Evolutionary conservation across 495 filamentous ascomycete genomes (phyloP).

Genomic region (Amorphotheca resinae): DNA sequence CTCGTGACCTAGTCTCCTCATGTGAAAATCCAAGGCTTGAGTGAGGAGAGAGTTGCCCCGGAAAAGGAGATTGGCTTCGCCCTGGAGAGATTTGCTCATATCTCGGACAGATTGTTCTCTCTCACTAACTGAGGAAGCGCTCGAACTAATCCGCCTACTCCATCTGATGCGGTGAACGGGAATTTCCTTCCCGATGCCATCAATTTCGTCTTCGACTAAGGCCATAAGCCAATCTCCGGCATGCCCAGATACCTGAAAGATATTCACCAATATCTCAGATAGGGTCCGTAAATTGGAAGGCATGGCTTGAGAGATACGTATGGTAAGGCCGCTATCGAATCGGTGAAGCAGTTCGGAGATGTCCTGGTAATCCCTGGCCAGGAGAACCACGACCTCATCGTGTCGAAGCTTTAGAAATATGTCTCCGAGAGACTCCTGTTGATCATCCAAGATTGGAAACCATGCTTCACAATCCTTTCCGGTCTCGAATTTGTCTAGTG

Average conservation of each 20-base stretch:
- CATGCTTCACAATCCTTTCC: conserved; percentile 79
- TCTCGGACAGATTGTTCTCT: conserved; percentile 45
- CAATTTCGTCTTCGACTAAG: conserved; percentile 93
- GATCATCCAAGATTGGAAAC: conserved; percentile 70
- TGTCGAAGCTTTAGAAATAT: conserved; percentile 74
- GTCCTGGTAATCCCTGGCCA: conserved; percentile 71
- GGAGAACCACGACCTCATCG: conserved; percentile 80
- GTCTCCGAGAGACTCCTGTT: conserved; percentile 63
- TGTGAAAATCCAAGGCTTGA: conserved; percentile 85
- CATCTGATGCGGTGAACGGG: conserved; percentile 59
- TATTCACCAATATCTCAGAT: conserved; percentile 81
- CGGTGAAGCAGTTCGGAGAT: conserved; percentile 75
- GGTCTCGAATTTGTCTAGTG: conserved; percentile 68
- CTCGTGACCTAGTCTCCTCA: conserved; percentile 87
- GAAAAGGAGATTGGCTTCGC: conserved; percentile 91
- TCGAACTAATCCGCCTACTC: conserved; percentile 63
- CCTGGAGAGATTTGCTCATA: conserved; percentile 48
- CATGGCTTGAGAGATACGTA: conserved; percentile 69
- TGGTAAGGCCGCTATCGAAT: conserved; percentile 71
- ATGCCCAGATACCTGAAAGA: conserved; percentile 89
- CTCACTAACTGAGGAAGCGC: conserved; percentile 50
- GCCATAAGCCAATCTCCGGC: conserved; percentile 85
- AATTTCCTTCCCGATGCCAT: conserved; percentile 72
- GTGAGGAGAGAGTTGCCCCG: conserved; percentile 91
- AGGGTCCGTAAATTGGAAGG: conserved; percentile 64